Percentiles rank a stretch among this genome's conserved stretches.
These are phyloP conservation scores for Plasmodium gallinaceum DNA, from an alignment of 169 alveolate genomes.

Conservation along the genomic window DNA sequence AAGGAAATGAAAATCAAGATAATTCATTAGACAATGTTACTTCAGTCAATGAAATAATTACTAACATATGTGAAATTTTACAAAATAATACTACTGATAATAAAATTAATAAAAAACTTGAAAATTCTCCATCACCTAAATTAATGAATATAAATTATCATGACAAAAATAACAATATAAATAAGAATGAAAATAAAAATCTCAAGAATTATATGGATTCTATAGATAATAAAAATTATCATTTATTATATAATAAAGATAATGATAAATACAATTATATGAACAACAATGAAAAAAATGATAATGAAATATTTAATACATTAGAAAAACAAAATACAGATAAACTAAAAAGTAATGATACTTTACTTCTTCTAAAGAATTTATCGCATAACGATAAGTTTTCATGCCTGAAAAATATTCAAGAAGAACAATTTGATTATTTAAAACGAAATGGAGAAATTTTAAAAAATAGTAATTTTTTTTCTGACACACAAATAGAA, in stretches of 20 bases:
- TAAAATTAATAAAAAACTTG: constrained; percentile 16
- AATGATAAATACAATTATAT: background rate
- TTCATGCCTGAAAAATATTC: background rate
- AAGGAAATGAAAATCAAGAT: constrained; percentile 6
- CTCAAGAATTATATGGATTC: no score
- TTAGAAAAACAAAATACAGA: background rate
- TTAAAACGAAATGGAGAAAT: constrained; percentile 12
- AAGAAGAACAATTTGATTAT: constrained; percentile 24
- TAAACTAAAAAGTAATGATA: background rate
- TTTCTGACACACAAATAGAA: constrained; percentile 5
- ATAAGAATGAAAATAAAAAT: background rate
- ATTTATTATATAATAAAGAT: background rate
- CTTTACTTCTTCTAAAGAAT: background rate
- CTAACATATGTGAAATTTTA: constrained; percentile 1
- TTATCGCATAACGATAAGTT: constrained; percentile 7
- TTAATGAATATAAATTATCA: constrained; percentile 25
- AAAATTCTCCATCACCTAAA: background rate
- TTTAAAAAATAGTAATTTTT: background rate
- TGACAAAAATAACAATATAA: background rate
- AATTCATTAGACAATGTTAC: constrained; percentile 1
- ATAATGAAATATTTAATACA: background rate
- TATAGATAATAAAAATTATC: background rate
- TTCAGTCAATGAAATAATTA: background rate
- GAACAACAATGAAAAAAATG: background rate
- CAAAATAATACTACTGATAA: constrained; percentile 8